Evolutionary conservation across 1,284 basidiomycete genomes (phyloP).

Genomic region (Cutaneotrichosporon cavernicola): DNA sequence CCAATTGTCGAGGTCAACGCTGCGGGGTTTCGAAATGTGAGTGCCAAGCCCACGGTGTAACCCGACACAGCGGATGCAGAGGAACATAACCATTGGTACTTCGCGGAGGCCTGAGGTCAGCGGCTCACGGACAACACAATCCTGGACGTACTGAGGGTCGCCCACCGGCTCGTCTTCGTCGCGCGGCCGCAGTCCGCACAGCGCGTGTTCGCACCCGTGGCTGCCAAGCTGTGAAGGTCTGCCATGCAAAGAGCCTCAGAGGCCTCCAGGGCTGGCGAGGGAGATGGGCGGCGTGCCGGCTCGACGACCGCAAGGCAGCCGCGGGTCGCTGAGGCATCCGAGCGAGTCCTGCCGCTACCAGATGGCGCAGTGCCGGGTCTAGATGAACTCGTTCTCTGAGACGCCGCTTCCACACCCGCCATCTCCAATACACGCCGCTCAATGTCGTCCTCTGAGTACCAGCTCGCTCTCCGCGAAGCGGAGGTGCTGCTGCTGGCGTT

Average conservation of each 20-base stretch:
- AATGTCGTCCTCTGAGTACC: slow-evolving; percentile 36
- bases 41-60: slow-evolving; percentile 57
- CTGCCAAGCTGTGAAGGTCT: slow-evolving; percentile 18
- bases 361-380: not conserved
- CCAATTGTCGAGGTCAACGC: slow-evolving; percentile 58
- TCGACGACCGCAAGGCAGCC: not conserved
- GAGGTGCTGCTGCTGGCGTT: not conserved
- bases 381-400: not conserved
- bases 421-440: slow-evolving; percentile 48
- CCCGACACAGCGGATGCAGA: slow-evolving; percentile 58
- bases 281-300: not conserved
- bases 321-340: not conserved
- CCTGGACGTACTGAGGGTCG: slow-evolving; percentile 46
- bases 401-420: slow-evolving; percentile 35
- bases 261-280: not conserved
- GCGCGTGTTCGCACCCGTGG: slow-evolving; percentile 39
- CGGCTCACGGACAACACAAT: not conserved
- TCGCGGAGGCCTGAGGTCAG: slow-evolving; percentile 40
- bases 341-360: not conserved
- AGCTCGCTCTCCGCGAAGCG: not conserved
- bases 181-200: slow-evolving; percentile 56
- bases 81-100: slow-evolving; percentile 55
- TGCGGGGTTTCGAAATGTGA: slow-evolving; percentile 57
- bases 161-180: slow-evolving; percentile 50
- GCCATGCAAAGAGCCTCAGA: slow-evolving; percentile 19